phyloP scores from a whole-genome alignment of 2,329 filamentous ascomycete genomes.

The Macrophomina pseudophaseolina region DNA sequence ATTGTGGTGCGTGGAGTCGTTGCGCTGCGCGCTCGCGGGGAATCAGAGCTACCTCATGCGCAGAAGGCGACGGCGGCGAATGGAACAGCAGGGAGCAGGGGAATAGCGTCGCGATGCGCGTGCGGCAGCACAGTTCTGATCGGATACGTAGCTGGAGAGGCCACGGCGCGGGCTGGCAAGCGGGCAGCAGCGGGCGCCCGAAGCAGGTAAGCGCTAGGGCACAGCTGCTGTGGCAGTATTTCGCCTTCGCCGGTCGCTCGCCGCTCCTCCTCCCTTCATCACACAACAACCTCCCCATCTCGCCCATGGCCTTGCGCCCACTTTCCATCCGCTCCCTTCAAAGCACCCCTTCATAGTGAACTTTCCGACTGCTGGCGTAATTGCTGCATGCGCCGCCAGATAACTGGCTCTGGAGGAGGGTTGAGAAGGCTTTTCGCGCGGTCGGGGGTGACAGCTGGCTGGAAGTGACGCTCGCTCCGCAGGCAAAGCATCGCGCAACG shows the following conservation, averaged over 20 bases:
- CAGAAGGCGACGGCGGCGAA: slow-evolving; percentile 3
- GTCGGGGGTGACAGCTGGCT: slow-evolving; percentile 21
- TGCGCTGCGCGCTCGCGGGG: slow-evolving; percentile 37
- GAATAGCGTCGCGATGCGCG: slow-evolving; percentile 11
- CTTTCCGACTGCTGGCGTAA: slow-evolving; percentile 24
- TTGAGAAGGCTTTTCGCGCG: slow-evolving; percentile 26
- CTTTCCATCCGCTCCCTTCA: slow-evolving; percentile 38
- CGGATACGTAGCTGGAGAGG: slow-evolving; percentile 9
- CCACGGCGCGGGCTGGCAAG: slow-evolving; percentile 21
- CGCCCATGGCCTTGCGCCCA: slow-evolving; percentile 27
- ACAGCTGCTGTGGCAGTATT: slow-evolving; percentile 9
- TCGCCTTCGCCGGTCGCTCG: slow-evolving; percentile 29
- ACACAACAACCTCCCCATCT: slow-evolving; percentile 30
- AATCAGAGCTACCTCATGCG: slow-evolving; percentile 26
- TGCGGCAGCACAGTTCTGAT: slow-evolving; percentile 1
- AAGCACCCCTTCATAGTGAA: slow-evolving; percentile 27
- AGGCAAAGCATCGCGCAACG: slow-evolving; percentile 26
- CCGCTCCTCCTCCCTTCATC: slow-evolving; percentile 28
- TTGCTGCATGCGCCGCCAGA: slow-evolving; percentile 27
- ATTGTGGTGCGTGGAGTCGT: slow-evolving; percentile 47
- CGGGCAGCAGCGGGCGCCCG: slow-evolving; percentile 3
- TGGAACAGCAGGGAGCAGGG: not conserved
- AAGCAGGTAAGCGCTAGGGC: slow-evolving; percentile 16
- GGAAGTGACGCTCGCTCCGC: slow-evolving; percentile 25
- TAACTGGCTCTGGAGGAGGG: slow-evolving; percentile 27